These are phyloP conservation scores for Thraustochytrium sp. DNA, from an alignment of 352 stramenopile species.

Conservation along the genomic window DNA sequence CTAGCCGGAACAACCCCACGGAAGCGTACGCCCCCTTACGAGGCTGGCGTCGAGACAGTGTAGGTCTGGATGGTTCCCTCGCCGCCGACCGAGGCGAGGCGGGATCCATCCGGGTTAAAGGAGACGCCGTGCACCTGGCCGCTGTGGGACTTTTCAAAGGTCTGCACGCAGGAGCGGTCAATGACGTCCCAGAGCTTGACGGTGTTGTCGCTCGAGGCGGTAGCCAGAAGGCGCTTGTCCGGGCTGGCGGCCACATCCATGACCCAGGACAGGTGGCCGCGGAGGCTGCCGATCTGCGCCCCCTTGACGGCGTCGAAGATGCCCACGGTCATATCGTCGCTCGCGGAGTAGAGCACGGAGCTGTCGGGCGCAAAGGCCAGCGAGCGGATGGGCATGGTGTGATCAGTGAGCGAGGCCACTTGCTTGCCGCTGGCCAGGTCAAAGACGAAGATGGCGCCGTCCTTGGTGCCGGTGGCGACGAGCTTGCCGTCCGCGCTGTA, in stretches of 20 bases:
- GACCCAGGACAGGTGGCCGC: conserved; percentile 38
- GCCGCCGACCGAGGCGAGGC: conserved; percentile 26
- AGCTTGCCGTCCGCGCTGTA: conserved; percentile 19
- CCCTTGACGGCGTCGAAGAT: conserved; percentile 23
- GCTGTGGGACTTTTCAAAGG: conserved; percentile 35
- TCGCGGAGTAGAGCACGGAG: conserved; percentile 23
- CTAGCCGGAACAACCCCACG: neutral
- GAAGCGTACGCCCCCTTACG: neutral
- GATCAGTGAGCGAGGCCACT: neutral
- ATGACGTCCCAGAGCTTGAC: conserved; percentile 40
- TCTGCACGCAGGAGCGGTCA: conserved; percentile 30
- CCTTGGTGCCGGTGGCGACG: conserved; percentile 22
- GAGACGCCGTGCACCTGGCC: conserved; percentile 32
- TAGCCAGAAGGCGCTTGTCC: neutral
- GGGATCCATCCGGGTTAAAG: conserved; percentile 14
- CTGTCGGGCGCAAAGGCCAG: conserved; percentile 1
- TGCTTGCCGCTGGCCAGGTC: conserved; percentile 13
- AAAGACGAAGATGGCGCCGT: conserved; percentile 10
- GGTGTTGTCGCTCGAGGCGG: conserved; percentile 35
- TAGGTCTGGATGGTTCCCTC: conserved; percentile 31
- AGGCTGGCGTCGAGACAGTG: neutral
- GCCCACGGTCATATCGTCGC: conserved; percentile 37
- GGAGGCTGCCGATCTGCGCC: neutral
- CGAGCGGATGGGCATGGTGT: conserved; percentile 25
- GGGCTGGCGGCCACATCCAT: neutral